Evolutionary conservation across 805 yeast species (phyloP).

Genomic region (Candida bentonensis): DNA sequence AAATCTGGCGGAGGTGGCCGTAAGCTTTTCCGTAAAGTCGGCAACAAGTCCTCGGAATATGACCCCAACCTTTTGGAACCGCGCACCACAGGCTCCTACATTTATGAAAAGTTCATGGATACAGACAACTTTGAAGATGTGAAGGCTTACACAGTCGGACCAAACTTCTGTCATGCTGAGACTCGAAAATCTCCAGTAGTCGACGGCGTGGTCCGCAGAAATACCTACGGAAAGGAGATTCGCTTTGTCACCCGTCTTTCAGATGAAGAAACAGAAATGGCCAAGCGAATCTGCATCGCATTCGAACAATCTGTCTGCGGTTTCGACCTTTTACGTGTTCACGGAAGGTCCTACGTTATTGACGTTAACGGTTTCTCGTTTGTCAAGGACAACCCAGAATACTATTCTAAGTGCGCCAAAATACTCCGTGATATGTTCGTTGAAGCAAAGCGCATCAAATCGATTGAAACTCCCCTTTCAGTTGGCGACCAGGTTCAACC

Average conservation of each 20-base stretch:
- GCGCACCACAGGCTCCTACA: conserved; percentile 79
- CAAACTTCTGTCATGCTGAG: conserved; percentile 87
- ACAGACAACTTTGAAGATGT: conserved; percentile 98
- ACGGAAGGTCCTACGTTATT: conserved; percentile 80
- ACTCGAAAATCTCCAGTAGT: conserved; percentile 97
- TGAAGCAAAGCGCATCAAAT: conserved; percentile 32
- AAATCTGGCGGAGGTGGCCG: conserved; percentile 97
- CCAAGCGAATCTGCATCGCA: conserved; percentile 54
- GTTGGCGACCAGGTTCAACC: conserved; percentile 6
- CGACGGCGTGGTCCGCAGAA: conserved; percentile 96
- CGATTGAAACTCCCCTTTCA: conserved; percentile 16
- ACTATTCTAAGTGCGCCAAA: conserved; percentile 71
- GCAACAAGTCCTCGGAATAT: conserved; percentile 91
- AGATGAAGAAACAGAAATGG: conserved; percentile 66
- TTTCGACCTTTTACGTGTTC: conserved; percentile 80
- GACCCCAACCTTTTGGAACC: conserved; percentile 66
- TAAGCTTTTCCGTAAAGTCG: conserved; percentile 84
- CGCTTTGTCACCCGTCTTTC: conserved; percentile 74
- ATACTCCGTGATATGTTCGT: conserved; percentile 65
- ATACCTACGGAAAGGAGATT: conserved; percentile 94
- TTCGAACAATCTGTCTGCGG: conserved; percentile 96
- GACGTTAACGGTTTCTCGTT: conserved; percentile 98
- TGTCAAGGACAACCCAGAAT: conserved; percentile 79
- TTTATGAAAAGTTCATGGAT: conserved; percentile 92
- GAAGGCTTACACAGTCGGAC: conserved; percentile 94